These are phyloP conservation scores for Pseudogymnoascus sp. DNA, from an alignment of 2,329 filamentous ascomycete genomes.

Conservation along the genomic window DNA sequence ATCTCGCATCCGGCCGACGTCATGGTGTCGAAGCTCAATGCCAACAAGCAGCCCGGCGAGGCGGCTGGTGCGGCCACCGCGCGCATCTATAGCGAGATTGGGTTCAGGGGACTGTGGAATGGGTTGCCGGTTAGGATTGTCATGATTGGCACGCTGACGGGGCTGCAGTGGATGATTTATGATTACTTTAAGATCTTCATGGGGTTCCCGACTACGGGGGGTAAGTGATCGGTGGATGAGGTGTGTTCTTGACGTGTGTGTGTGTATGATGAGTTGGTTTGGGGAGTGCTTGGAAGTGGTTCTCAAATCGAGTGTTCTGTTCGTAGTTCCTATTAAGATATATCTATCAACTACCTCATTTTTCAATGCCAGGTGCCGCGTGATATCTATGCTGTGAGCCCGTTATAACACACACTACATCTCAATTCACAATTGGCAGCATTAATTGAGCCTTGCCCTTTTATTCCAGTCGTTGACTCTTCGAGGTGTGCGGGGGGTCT, in stretches of 20 bases:
- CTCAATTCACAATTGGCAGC: no score
- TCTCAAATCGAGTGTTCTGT: background rate
- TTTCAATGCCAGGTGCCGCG: background rate
- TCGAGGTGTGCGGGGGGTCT: no score
- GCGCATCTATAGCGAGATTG: conserved; percentile 80
- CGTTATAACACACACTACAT: no score
- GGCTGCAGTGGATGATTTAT: conserved; percentile 91
- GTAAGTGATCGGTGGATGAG: conserved; percentile 26
- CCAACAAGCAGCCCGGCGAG: conserved; percentile 67
- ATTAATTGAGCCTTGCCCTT: no score
- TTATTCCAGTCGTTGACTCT: no score
- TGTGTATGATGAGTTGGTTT: conserved; percentile 1
- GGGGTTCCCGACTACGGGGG: conserved; percentile 76
- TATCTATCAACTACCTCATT: background rate
- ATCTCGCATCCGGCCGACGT: conserved; percentile 77
- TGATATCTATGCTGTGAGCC: no score
- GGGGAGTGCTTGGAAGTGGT: background rate
- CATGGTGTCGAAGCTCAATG: conserved; percentile 84
- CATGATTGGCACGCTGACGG: conserved; percentile 60
- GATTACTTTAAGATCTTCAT: conserved; percentile 88
- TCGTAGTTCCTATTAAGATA: background rate
- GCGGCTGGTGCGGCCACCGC: conserved; percentile 66
- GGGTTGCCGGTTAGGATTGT: conserved; percentile 78
- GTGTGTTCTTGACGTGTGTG: background rate
- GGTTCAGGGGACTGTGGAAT: conserved; percentile 85